Base-by-base conservation (phyloP, 2,329 filamentous ascomycete genomes). In the Neofusicoccum cordaticola region DNA sequence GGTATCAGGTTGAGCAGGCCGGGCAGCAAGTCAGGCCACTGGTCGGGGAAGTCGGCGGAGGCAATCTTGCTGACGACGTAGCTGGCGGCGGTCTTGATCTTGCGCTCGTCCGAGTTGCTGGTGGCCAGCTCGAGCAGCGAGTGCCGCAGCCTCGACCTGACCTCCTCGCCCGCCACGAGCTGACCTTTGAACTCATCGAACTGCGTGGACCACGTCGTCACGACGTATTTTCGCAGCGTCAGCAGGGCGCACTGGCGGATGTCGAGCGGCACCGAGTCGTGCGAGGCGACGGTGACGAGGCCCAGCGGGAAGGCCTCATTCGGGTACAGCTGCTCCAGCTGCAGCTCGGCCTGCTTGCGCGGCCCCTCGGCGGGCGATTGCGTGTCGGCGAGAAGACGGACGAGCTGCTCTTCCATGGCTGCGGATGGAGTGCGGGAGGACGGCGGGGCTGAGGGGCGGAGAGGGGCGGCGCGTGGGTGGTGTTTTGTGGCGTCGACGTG, bases 21-120 rank as follows among this genome's bases (percentile, higher is more conserved):
- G 22, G 92, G 91, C 35, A 99, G 86, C 48, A 99, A 86, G 69
- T 87, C 86, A n/a, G 93, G 92, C 95, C 95, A 99, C 72, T 93
- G 86, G 66, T 97, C 92, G 62, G 95, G 95, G 74, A 96, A 98
- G 80, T 99, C 95, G 72, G 89, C 87, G 68, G 88, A 90, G 64
- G 95, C 95, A 70, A 99, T 96, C 81, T 97, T 98, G 82, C 93
- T 94, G 67, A 97, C 92, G 4, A 90, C 88, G 70, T 88, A 92
- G 83, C 93, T 96, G 60, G 94, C 92, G n/a, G 90, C 88, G 64
- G 89, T 86, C 81, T 95, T 95, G 74, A 97, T 89, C 79, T 92
- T 97, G 70, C 92, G 87, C 73, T 97, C 91, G 41, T 85, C 81
- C 35, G 87, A 86, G 65, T 90, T 89, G 47, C 84, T 90, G 56